phyloP scores from a whole-genome alignment of 257 asterid genomes.

The Ilex asprella region DNA sequence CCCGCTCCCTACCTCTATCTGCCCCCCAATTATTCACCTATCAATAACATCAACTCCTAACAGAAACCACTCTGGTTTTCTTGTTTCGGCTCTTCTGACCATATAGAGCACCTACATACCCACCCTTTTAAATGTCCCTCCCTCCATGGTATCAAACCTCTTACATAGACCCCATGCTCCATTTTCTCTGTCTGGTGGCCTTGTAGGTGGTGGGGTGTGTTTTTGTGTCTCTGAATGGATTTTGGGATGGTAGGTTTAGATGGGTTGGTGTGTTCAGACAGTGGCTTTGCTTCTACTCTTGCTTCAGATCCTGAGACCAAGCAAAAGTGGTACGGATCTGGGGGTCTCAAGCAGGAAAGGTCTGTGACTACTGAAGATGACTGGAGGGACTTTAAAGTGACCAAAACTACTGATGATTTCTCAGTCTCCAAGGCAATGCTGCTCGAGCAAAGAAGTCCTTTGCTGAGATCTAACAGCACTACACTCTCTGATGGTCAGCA shows the following conservation, averaged over 20 bases:
- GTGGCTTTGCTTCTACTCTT: constrained; percentile 15
- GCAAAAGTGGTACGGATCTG: constrained; percentile 61
- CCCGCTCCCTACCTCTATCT: constrained; percentile 6
- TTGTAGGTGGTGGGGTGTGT: constrained; percentile 6
- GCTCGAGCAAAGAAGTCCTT: constrained; percentile 21
- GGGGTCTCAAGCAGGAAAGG: constrained; percentile 44
- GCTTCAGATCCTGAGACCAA: constrained; percentile 11
- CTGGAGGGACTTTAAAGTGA: constrained; percentile 38
- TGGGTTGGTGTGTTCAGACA: constrained; percentile 27
- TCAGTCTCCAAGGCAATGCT: constrained; percentile 25
- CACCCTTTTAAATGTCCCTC: constrained; percentile 38
- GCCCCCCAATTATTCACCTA: constrained; percentile 45
- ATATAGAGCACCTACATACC: constrained; percentile 21
- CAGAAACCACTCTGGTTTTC: constrained; percentile 20
- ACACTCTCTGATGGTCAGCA: constrained; percentile 39
- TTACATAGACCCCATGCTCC: constrained; percentile 32
- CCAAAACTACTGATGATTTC: constrained; percentile 38
- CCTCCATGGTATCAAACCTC: constrained; percentile 22
- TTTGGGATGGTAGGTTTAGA: constrained; percentile 63
- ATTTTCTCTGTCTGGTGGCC: constrained; percentile 21
- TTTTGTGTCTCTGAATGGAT: constrained; percentile 38
- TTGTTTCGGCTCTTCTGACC: constrained; percentile 27
- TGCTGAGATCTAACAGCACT: constrained; percentile 35
- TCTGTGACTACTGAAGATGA: constrained; percentile 41
- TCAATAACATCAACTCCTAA: constrained; percentile 53